phyloP scores from a whole-genome alignment of 2,329 filamentous ascomycete genomes.

The Neopestalotiopsis sp. region DNA sequence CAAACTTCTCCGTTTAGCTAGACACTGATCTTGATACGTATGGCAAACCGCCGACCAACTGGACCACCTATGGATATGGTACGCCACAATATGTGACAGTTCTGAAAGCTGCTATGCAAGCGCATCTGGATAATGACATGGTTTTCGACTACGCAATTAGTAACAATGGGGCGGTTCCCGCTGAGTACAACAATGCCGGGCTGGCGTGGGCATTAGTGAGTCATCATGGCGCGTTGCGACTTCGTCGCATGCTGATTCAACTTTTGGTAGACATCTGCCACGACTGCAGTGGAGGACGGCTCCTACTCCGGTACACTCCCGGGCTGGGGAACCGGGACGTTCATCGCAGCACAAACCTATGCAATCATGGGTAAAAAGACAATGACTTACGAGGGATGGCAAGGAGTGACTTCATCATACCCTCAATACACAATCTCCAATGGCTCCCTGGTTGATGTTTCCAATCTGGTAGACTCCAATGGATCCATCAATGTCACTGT shows the following conservation, averaged over 20 bases:
- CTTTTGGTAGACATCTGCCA: too few species aligned
- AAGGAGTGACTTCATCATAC: too few species aligned
- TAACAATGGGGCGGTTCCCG: not conserved
- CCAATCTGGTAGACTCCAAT: not conserved
- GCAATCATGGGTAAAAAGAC: not conserved
- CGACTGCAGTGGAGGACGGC: not conserved
- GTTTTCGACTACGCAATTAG: conserved; percentile 2
- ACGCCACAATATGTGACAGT: not conserved
- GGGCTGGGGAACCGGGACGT: not conserved
- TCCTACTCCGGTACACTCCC: not conserved
- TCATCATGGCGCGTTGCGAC: too few species aligned
- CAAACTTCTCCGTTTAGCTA: too few species aligned
- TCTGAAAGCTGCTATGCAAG: not conserved
- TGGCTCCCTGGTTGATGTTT: not conserved
- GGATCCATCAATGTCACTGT: not conserved
- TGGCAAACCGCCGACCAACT: not conserved
- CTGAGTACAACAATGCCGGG: not conserved
- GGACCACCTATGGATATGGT: not conserved
- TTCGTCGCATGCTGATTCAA: too few species aligned
- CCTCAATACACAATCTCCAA: not conserved
- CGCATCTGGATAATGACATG: not conserved
- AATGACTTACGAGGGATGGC: too few species aligned
- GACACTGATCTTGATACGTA: not conserved
- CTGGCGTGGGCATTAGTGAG: not conserved
- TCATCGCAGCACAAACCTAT: not conserved